Base-by-base conservation (phyloP, 768 basidiomycete genomes). In the Mycena chlorophos region DNA sequence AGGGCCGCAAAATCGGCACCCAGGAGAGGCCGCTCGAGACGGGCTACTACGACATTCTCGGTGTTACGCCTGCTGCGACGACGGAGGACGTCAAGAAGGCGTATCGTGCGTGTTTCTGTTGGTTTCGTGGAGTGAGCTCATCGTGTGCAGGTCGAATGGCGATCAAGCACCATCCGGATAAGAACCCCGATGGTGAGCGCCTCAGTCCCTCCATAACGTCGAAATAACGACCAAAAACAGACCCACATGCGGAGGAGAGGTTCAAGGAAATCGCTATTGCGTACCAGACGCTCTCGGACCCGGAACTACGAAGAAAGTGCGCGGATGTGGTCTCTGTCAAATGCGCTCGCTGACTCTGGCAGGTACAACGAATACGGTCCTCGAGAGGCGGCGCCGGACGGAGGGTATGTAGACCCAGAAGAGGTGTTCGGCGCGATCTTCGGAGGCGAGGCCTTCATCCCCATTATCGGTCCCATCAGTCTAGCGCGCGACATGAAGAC, bases 291-390 rank as follows among this genome's bases (percentile, higher is more conserved):
- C 81, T 94, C 5, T 91, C 89, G 1, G 91, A 94, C 60, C 82
- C 85, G 3, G 72, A 62, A 1, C 79, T 93, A 8, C 84, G 93
- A 14, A 80, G 81, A 61, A 92, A 93, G 67, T 96, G 95, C 74
- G 94, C 5, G 8, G 8, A 8, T 34, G 8, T 34, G 8, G 8
- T 34, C 17, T 34, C n/a, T 42, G 6, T 14, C 40, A 14, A 22
- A 42, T 20, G 40, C 13, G 20, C 8, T 22, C n/a, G 40, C 14
- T 42, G 8, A 42, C 40, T 42, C 5, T 22, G 14, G 80, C 60
- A 92, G 92, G 67, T 96, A 96, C 74, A 95, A 96, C 71, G 90
- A 92, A 67, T 95, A 94, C 66, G 94, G 92, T 1, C 77, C 88
- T 0, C 90, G 88, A 71, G 91, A 88, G 73, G 89, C 84, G 51